Evolutionary conservation across 176 grass and related monocot genomes (phyloP).

Genomic region (Ampelocalamus luodianensis): DNA sequence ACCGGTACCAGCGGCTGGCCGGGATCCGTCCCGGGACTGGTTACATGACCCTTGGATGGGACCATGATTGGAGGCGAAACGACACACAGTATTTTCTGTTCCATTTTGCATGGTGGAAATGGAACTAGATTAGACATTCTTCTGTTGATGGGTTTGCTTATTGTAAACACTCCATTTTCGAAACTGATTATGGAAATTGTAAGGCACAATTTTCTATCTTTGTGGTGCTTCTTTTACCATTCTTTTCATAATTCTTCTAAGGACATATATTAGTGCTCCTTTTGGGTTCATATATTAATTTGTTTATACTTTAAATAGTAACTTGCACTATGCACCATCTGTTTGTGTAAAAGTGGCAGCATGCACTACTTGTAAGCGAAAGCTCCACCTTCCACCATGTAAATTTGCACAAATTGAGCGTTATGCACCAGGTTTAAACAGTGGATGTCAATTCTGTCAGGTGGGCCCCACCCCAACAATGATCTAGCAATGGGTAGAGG

Average conservation of each 20-base stretch:
- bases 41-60: no score
- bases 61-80: neutral
- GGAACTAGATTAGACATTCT: slow-evolving; percentile 5
- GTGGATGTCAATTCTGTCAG: neutral
- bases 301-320: neutral
- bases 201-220: neutral
- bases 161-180: neutral
- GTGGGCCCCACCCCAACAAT: neutral
- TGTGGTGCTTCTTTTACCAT: neutral
- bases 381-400: neutral
- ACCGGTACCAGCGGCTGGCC: no score
- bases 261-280: neutral
- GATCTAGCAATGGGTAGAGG: slow-evolving; percentile 1
- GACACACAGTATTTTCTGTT: slow-evolving; percentile 1
- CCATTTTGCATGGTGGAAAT: neutral
- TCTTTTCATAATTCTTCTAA: slow-evolving; percentile 26
- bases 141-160: neutral
- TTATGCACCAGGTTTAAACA: neutral
- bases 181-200: slow-evolving; percentile 22
- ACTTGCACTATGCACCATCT: neutral
- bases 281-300: slow-evolving; percentile 2
- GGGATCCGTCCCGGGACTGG: no score
- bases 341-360: slow-evolving; percentile 11
- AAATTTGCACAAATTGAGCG: neutral
- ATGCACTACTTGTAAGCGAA: neutral